Conservation (phyloP, 192 early-diverging fungal species). For the Dimargaris cristalligena region DNA sequence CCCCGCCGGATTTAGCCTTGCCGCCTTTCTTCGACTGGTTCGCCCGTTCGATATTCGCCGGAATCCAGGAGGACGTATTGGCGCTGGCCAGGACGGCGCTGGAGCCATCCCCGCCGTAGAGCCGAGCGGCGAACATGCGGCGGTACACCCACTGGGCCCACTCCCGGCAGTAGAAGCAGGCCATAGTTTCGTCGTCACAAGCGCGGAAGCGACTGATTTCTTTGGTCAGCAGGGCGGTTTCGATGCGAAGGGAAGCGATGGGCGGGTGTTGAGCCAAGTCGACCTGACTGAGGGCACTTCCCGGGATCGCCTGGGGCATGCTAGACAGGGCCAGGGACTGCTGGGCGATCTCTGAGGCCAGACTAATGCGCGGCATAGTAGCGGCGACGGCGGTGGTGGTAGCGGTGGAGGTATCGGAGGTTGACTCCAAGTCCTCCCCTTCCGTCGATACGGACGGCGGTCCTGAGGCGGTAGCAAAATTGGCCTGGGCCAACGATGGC, state of each 20-base stretch:
- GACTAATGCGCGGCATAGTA: background rate
- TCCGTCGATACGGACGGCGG: background rate
- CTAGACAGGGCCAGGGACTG: slow-evolving; percentile 1
- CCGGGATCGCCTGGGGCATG: slow-evolving; percentile 13
- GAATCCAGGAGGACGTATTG: background rate
- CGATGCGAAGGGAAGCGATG: slow-evolving; percentile 41
- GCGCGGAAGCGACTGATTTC: slow-evolving; percentile 51
- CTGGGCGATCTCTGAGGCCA: slow-evolving; percentile 2
- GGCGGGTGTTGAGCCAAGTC: slow-evolving; percentile 19
- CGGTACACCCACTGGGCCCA: slow-evolving; percentile 66
- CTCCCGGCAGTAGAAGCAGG: slow-evolving; percentile 62
- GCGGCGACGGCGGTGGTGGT: slow-evolving; percentile 11
- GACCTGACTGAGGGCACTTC: slow-evolving; percentile 14
- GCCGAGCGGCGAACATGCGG: slow-evolving; percentile 29
- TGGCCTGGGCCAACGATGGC: background rate
- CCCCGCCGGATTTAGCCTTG: background rate
- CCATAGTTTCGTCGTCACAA: slow-evolving; percentile 46
- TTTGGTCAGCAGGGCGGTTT: slow-evolving; percentile 41
- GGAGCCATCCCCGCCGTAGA: background rate
- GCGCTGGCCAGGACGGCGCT: background rate
- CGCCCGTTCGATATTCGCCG: background rate
- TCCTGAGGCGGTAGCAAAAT: background rate
- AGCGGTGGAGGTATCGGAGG: background rate
- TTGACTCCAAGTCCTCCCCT: background rate
- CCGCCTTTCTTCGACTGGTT: background rate